Evolutionary conservation across 441 rosid genomes (phyloP), one percentile per base, ranked within the genome.

Genomic region (Theobroma grandiflorum): DNA sequence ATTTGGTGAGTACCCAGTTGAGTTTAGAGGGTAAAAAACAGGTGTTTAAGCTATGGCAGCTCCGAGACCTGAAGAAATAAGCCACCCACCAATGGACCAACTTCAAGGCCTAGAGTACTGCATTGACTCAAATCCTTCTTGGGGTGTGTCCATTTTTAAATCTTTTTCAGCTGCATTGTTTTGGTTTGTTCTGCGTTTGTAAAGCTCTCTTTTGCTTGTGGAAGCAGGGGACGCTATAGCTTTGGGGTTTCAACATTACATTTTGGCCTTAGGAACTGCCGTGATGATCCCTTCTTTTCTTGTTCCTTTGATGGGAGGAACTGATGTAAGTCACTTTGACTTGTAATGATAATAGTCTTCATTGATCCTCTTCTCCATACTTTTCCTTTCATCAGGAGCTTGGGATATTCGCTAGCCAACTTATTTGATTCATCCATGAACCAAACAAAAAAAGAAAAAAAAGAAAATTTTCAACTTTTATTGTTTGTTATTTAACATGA

Each of bases 221-320:
- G 4, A 82, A 88, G 59, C 94, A 95, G 99, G 94, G 78, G 99
- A 97, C 83, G 93, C 98, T 2, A 91, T 97, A 73, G 98, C 96
- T 86, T 84, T 95, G 90, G 99, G 99, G 3, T 97, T 97, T 77
- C 95, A 97, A 85, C 99, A 97, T 90, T 97, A 97, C 83, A 88
- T 97, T 86, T 83, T 97, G 87, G 95, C 99, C 55, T 82, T 97
- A 77, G 99, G 99, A 77, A 95, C 98, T 75, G 99, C 98, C 11
- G 99, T 97, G 80, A 97, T 97, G 99, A 97, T 97, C 78, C 99
- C 99, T 79, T 89, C 99, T 11, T 85, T 97, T 90, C 97, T 97
- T 82, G 98, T 97, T 85, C 99, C 98, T 75, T 81, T 92, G 85
- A 97, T 97, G 99, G 99, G 99, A 76, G 99, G 99, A 59, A 82